Conservation (phyloP, 1,284 basidiomycete genomes). For the Dichomitus squalens region DNA sequence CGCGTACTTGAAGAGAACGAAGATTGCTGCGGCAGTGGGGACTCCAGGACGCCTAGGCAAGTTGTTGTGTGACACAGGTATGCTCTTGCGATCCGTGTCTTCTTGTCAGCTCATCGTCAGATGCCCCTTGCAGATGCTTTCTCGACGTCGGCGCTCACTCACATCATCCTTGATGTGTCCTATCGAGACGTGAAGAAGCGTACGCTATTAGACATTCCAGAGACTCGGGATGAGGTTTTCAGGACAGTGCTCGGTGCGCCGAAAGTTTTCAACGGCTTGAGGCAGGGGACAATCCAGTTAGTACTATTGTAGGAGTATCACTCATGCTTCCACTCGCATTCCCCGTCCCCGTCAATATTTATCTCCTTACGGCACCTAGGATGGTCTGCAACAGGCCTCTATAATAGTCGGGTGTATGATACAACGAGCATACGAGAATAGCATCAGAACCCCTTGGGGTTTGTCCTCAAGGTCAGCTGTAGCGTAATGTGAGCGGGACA, state of each 20-base stretch:
- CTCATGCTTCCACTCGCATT: slow-evolving; percentile 9
- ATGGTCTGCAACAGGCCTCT: slow-evolving; percentile 23
- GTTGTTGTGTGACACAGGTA: slow-evolving; percentile 75
- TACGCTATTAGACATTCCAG: slow-evolving; percentile 76
- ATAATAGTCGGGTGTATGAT: slow-evolving; percentile 27
- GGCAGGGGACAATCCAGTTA: slow-evolving; percentile 71
- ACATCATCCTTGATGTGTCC: slow-evolving; percentile 78
- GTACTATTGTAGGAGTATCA: slow-evolving; percentile 62
- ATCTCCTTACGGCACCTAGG: slow-evolving; percentile 16
- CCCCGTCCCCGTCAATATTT: slow-evolving; percentile 6
- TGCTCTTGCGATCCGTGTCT: slow-evolving; percentile 52
- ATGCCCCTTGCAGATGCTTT: slow-evolving; percentile 57
- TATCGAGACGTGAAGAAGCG: slow-evolving; percentile 76
- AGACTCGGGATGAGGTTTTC: slow-evolving; percentile 82
- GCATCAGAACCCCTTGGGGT: slow-evolving; percentile 86
- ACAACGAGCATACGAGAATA: slow-evolving; percentile 24
- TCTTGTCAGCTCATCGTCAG: slow-evolving; percentile 42
- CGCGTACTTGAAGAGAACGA: slow-evolving; percentile 72
- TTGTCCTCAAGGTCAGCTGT: slow-evolving; percentile 81
- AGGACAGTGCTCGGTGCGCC: slow-evolving; percentile 66
- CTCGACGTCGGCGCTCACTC: slow-evolving; percentile 70
- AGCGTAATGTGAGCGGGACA: slow-evolving; percentile 13
- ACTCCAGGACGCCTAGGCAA: slow-evolving; percentile 84
- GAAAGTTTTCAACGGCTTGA: slow-evolving; percentile 61
- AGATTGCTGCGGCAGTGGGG: slow-evolving; percentile 77